Evolutionary conservation across 768 basidiomycete species (phyloP).

Genomic region (Lentinula aciculospora): DNA sequence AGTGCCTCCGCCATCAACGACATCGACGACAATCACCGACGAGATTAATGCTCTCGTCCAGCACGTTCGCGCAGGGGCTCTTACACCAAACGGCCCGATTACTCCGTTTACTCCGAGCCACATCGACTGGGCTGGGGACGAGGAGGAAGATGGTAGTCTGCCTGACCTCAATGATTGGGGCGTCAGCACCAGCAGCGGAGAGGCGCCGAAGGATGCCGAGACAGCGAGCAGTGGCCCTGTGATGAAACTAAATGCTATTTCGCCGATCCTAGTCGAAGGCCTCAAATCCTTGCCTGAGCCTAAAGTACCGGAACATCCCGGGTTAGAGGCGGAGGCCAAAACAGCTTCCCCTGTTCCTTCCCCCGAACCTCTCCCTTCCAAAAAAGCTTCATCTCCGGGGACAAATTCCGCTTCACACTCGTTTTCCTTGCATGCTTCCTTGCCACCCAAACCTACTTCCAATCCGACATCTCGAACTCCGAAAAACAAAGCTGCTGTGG

Average conservation of each 20-base stretch:
- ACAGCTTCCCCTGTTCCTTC: background rate
- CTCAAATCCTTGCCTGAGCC: slow-evolving; percentile 56
- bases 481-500: slow-evolving; percentile 18
- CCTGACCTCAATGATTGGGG: slow-evolving; percentile 89
- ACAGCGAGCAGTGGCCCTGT: background rate
- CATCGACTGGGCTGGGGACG: slow-evolving; percentile 87
- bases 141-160: slow-evolving; percentile 77
- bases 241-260: slow-evolving; percentile 42
- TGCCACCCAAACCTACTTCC: slow-evolving; percentile 40
- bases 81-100: slow-evolving; percentile 59
- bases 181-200: slow-evolving; percentile 37
- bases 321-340: slow-evolving; percentile 2
- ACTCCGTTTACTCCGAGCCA: slow-evolving; percentile 62
- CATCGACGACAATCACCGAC: slow-evolving; percentile 12
- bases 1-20: slow-evolving; percentile 43
- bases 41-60: slow-evolving; percentile 77
- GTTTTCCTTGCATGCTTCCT: slow-evolving; percentile 34
- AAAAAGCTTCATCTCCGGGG: background rate
- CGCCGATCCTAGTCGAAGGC: slow-evolving; percentile 63
- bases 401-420: background rate
- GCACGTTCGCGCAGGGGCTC: slow-evolving; percentile 67
- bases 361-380: slow-evolving; percentile 5
- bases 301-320: slow-evolving; percentile 14
- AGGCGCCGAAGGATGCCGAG: background rate
- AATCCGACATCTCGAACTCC: slow-evolving; percentile 11